Evolutionary conservation across 2,329 filamentous ascomycete genomes (phyloP), one percentile per base, ranked within the genome.

Genomic region (Periconia digitata): DNA sequence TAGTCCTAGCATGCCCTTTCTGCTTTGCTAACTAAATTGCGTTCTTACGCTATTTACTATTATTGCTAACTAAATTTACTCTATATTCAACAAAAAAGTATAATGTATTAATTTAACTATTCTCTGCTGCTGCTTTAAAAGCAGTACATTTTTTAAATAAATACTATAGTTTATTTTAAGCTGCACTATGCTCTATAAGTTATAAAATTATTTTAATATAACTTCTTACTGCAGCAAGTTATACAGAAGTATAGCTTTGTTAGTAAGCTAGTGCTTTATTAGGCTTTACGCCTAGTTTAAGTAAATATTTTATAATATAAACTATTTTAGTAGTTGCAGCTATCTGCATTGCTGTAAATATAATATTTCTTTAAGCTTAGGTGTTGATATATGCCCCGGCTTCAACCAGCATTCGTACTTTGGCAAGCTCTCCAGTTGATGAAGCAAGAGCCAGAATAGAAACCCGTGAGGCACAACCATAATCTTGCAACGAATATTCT

Each of bases 101-200:
- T 27, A 59, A 17, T 40, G 49, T 57, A 10, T 55, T 47, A 12
- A 57, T 45, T 6, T 46, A 40, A n/a, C 54, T 52, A 17, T 51
- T 16, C 17, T 50, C 54, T 22, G 54, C 47, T 5, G 54, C 54
- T 13, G 34, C 27, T 40, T 57, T 52, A 13, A 57, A 51, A n/a
- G 54, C 54, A 3, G 52, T 57, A 29, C 36, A 37, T 1, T 49
- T 52, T 3, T 34, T 2, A 10, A 48, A 38, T 24, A 17, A 22
- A 21, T 40, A 40, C 3, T 43, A 17, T 18, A 24, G 32, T 6
- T 32, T 39, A 21, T 51, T 54, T 5, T 44, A 20, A 13, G 44
- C 18, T 2, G 48, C 51, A 21, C 43, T 40, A 3, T 21, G 13
- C 36, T 44, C 16, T 1, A 49, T 20, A 12, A 54, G 43, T 1